phyloP scores from a whole-genome alignment of 1,284 basidiomycete species.

The Trametes hirsuta region DNA sequence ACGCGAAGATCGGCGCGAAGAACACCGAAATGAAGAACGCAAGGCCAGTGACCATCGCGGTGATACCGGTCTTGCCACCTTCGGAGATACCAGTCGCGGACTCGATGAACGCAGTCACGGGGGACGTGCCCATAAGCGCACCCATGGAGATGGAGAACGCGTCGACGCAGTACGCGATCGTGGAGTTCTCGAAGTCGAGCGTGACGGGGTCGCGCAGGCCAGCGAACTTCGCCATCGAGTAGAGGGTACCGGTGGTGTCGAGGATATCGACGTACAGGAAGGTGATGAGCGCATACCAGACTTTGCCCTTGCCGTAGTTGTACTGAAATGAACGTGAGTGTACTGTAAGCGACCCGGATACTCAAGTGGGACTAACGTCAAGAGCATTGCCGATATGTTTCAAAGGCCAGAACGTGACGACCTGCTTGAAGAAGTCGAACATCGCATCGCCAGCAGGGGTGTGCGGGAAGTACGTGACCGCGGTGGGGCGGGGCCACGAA shows the following conservation, averaged over 20 bases:
- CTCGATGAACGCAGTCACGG: constrained; percentile 89
- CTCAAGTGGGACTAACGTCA: constrained; percentile 50
- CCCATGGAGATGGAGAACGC: constrained; percentile 84
- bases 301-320: constrained; percentile 66
- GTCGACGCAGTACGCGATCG: constrained; percentile 84
- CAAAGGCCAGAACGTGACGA: constrained; percentile 77
- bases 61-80: constrained; percentile 88
- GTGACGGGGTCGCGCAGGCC: constrained; percentile 85
- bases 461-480: constrained; percentile 86
- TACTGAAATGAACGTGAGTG: constrained; percentile 39
- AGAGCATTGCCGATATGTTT: constrained; percentile 63
- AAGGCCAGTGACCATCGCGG: constrained; percentile 75
- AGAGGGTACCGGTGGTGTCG: constrained; percentile 68
- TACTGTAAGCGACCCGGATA: neutral
- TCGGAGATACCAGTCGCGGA: constrained; percentile 82
- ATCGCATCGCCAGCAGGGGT: constrained; percentile 67
- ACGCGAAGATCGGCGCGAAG: constrained; percentile 90
- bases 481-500: constrained; percentile 83
- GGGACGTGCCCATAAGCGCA: constrained; percentile 83
- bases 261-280: constrained; percentile 92
- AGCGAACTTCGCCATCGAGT: constrained; percentile 93
- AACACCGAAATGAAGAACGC: constrained; percentile 88
- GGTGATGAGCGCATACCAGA: constrained; percentile 87
- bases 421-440: constrained; percentile 88
- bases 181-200: constrained; percentile 87